A percentile compares a stretch with the other conserved stretches of the same genome.
These are phyloP conservation scores for Penicillium waksmanii DNA, from an alignment of 495 filamentous ascomycete genomes.

Conservation along the genomic window DNA sequence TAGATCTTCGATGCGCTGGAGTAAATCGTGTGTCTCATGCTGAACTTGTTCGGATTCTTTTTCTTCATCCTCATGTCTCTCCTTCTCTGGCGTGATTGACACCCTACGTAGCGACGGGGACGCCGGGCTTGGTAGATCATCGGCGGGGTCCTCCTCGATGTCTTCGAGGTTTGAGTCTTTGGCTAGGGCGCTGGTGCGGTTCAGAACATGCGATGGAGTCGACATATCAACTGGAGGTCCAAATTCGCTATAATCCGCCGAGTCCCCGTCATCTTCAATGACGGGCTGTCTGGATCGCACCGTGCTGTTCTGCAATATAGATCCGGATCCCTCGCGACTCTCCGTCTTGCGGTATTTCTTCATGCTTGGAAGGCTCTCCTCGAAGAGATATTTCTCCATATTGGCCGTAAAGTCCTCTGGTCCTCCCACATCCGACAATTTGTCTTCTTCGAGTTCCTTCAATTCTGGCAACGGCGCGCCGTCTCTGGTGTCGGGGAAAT, in stretches of 20 bases:
- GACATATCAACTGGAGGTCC: conserved; percentile 53
- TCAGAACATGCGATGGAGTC: conserved; percentile 49
- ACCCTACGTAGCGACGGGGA: conserved; percentile 40
- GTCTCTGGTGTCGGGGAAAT: conserved; percentile 37
- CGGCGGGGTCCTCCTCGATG: conserved; percentile 46
- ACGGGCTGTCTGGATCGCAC: conserved; percentile 31
- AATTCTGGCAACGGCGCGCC: conserved; percentile 33
- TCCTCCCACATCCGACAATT: conserved; percentile 51
- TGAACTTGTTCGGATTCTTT: conserved; percentile 22
- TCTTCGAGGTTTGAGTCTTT: conserved; percentile 46
- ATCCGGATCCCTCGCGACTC: conserved; percentile 18
- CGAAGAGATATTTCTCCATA: conserved; percentile 53
- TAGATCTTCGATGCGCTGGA: conserved; percentile 41
- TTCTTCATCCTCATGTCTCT: conserved; percentile 17
- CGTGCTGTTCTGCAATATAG: conserved; percentile 19
- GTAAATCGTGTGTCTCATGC: conserved; percentile 23
- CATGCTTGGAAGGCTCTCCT: conserved; percentile 32
- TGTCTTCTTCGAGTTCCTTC: conserved; percentile 34
- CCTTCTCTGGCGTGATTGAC: conserved; percentile 16
- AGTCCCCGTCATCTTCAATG: conserved; percentile 42
- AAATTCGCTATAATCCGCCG: conserved; percentile 50
- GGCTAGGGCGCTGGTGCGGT: conserved; percentile 29
- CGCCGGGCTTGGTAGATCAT: conserved; percentile 25
- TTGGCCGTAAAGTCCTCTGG: conserved; percentile 58
- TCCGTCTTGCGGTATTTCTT: conserved; percentile 23